Percentiles rank a stretch among this genome's conserved stretches.
phyloP scores from a whole-genome alignment of 2,329 filamentous ascomycete genomes.

The Daldinia sp. region DNA sequence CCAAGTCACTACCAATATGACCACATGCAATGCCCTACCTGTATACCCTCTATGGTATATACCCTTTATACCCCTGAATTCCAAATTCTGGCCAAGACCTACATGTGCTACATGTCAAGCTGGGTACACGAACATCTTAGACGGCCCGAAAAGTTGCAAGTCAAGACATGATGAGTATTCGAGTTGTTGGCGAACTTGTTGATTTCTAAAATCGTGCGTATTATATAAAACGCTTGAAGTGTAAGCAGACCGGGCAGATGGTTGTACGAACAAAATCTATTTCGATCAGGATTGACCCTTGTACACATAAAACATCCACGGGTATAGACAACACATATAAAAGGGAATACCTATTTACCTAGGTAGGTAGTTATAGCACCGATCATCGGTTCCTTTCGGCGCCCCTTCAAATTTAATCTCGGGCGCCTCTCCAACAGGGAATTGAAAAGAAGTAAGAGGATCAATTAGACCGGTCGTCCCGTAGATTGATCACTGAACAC shows the following conservation, averaged over 20 bases:
- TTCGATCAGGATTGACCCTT: background rate
- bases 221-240: background rate
- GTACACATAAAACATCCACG: background rate
- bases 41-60: background rate
- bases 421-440: constrained; percentile 18
- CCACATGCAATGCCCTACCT: background rate
- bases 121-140: background rate
- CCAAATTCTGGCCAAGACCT: constrained; percentile 2
- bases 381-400: background rate
- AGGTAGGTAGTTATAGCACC: background rate
- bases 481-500: background rate
- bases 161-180: background rate
- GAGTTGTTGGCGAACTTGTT: background rate
- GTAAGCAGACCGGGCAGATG: background rate
- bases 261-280: background rate
- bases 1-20: background rate
- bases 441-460: constrained; percentile 19
- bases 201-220: background rate
- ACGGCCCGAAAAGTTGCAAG: background rate
- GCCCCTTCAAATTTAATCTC: constrained; percentile 9
- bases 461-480: background rate
- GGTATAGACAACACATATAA: constrained; percentile 1
- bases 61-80: constrained; percentile 3
- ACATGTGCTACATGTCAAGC: background rate
- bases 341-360: background rate